Evolutionary conservation across 1,139 yeast species (phyloP), one percentile per base, ranked within the genome.

Genomic region (Debaryomyces singareniensis): DNA sequence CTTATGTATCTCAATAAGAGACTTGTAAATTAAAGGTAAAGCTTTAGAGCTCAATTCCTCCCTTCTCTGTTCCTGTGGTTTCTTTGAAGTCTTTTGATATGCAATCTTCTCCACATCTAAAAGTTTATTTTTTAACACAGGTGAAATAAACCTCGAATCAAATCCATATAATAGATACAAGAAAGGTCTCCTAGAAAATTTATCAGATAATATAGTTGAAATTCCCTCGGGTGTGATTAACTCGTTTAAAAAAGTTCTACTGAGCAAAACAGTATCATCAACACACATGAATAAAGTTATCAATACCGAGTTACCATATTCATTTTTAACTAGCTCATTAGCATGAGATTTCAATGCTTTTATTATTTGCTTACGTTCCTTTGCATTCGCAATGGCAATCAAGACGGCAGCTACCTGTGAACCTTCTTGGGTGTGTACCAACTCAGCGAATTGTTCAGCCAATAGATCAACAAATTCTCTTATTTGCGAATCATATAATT

Each of bases 371-470:
- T 89, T 91, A 67, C 96, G 80, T 62, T 91, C 96, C 61, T 91
- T 91, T 13, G 97, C 96, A 40, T 71, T 82, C 21, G 96, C 93
- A 38, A 74, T 68, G 1, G 96, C 86, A 35, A 91, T 68, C 38
- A 85, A 69, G 20, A 76, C 69, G 45, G 83, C 75, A 0, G 96
- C 96, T 34, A 86, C 96, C 47, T 85, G 94, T 30, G 89, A 65
- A 42, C 98, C 98, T 55, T 89, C 96, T 35, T 78, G 80, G 1
- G 98, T 91, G 53, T 91, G 98, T 20, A 89, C 96, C 52, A 91
- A 71, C 58, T 89, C 97, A 15, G 96, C 95, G 55, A 87, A 70
- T 53, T 86, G 96, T 49, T 89, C 97, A 29, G 78, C 74, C 36
- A 91, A 63, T 29, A 87, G 62, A 40, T 89, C 96, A 43, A 87